A percentile compares a stretch with the other conserved stretches of the same genome.
These are phyloP conservation scores for Globisporangium barbulae DNA, from an alignment of 352 stramenopile genomes.

Conservation along the genomic window DNA sequence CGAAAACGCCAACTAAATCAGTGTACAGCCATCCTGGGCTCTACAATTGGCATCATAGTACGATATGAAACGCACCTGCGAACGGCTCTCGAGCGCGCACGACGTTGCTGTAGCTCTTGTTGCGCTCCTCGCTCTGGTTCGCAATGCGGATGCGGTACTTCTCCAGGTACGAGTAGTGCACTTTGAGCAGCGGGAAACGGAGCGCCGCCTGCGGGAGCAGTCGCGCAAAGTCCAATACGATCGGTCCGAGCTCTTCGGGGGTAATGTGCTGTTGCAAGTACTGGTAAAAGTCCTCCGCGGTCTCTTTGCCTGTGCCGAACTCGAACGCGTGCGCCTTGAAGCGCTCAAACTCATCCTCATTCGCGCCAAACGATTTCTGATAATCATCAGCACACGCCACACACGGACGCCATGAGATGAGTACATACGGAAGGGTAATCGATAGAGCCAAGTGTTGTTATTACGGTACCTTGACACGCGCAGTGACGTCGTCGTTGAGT, in stretches of 20 bases:
- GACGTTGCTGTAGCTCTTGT: constrained; percentile 67
- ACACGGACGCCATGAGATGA: not conserved
- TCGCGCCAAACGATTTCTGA: constrained; percentile 31
- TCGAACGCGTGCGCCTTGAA: constrained; percentile 79
- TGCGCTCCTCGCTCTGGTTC: constrained; percentile 33
- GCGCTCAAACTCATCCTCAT: constrained; percentile 65
- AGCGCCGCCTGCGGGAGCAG: constrained; percentile 57
- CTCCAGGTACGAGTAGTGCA: constrained; percentile 57
- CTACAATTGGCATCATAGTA: not conserved
- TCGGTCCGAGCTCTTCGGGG: constrained; percentile 48
- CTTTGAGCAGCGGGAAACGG: constrained; percentile 65
- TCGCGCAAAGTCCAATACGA: constrained; percentile 80
- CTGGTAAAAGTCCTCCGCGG: constrained; percentile 56
- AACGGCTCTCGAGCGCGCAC: constrained; percentile 28
- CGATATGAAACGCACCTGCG: constrained; percentile 16
- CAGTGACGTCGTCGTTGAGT: constrained; percentile 78
- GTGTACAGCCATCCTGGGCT: not conserved
- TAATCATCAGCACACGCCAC: not conserved
- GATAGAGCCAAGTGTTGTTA: not conserved
- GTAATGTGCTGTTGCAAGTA: constrained; percentile 62
- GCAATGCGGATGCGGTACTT: constrained; percentile 18
- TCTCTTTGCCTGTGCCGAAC: constrained; percentile 69
- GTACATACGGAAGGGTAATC: not conserved
- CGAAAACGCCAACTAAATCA: not conserved
- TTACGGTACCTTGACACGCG: constrained; percentile 42